Percentiles rank a stretch among this genome's conserved stretches.
Evolutionary conservation across 371 early-diverging fungal species (phyloP).

Genomic region (Rhizopus microsporus): DNA sequence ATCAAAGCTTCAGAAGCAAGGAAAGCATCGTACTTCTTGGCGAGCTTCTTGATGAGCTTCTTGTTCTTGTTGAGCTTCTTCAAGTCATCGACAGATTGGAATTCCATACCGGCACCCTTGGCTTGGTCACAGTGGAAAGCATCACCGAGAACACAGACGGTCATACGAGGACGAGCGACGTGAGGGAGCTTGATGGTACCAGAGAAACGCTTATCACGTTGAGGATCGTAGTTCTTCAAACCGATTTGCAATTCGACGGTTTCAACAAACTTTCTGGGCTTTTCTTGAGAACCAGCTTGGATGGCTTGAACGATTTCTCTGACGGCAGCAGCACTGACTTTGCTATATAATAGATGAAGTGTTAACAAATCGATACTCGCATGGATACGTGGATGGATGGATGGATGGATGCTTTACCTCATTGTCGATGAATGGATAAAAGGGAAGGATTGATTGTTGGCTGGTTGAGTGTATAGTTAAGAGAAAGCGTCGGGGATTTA

Average conservation of each 20-base stretch:
- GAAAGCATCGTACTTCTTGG: conserved; percentile 91
- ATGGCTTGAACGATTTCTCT: conserved; percentile 77
- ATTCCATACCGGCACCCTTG: conserved; percentile 85
- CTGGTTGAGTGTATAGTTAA: too few relatives aligned
- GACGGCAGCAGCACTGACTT: conserved; percentile 88
- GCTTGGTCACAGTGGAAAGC: conserved; percentile 91
- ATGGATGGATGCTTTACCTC: conserved; percentile 33
- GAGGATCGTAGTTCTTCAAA: conserved; percentile 99
- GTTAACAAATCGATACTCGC: background rate
- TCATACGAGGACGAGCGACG: conserved; percentile 91
- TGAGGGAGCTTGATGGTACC: conserved; percentile 95
- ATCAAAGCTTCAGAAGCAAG: conserved; percentile 94
- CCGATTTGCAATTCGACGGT: conserved; percentile 98
- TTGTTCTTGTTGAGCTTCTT: conserved; percentile 98
- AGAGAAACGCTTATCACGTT: conserved; percentile 99
- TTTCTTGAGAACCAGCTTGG: conserved; percentile 77
- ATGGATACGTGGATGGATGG: conserved; percentile 18
- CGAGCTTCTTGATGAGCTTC: conserved; percentile 97
- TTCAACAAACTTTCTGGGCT: conserved; percentile 93
- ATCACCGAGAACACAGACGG: conserved; percentile 93
- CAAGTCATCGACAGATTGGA: conserved; percentile 92
- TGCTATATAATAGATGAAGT: conserved; percentile 50
- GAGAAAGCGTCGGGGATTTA: too few relatives aligned
- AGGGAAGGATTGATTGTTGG: conserved; percentile 5
- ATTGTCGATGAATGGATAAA: conserved; percentile 14